phyloP scores from a whole-genome alignment of 129 eudicot species.

The Arctium lappa region DNA sequence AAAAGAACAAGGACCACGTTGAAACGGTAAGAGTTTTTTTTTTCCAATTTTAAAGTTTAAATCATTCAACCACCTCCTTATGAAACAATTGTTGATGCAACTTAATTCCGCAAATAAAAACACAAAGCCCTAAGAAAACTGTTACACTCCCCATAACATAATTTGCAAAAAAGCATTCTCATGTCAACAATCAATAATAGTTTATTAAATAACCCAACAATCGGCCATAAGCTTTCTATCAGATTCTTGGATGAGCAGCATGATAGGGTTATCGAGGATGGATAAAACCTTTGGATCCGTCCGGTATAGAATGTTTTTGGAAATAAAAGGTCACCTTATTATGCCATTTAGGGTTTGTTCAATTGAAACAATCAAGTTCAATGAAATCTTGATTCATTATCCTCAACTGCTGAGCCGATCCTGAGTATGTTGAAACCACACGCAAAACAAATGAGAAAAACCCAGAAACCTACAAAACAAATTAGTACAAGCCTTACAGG shows the following conservation, averaged over 20 bases:
- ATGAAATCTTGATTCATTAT: background rate
- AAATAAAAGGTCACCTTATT: background rate
- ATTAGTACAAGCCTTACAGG: no score
- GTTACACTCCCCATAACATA: background rate
- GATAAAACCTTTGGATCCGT: background rate
- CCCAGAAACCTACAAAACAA: background rate
- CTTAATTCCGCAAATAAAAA: background rate
- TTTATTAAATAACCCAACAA: background rate
- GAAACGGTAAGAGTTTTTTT: background rate
- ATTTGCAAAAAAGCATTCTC: background rate
- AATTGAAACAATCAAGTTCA: background rate
- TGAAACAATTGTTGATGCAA: no score
- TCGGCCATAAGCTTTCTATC: background rate
- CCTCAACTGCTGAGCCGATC: background rate
- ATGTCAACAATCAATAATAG: background rate
- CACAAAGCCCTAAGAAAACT: background rate
- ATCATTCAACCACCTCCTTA: background rate
- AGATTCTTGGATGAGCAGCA: background rate
- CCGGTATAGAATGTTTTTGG: background rate
- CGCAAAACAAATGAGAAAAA: background rate
- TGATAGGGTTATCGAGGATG: background rate
- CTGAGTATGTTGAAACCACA: background rate
- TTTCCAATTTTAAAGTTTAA: background rate
- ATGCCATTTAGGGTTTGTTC: background rate
- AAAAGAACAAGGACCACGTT: background rate